These are phyloP conservation scores for Euphrasia confusa DNA, from an alignment of 257 asterid species.

Conservation along the genomic window DNA sequence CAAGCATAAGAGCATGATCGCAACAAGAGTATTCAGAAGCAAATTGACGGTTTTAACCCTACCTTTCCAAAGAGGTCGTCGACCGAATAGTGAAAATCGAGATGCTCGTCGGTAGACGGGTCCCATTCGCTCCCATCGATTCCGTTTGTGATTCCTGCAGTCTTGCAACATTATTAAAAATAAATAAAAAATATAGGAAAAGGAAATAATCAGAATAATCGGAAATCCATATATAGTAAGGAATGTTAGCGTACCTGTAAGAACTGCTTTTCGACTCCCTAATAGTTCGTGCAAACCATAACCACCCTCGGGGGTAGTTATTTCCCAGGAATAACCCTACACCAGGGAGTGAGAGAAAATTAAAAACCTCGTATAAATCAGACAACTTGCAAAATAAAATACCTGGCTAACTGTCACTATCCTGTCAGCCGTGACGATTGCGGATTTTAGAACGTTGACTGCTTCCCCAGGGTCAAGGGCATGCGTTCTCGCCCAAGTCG, in stretches of 20 bases:
- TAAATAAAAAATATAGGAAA: background rate
- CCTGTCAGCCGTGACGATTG: constrained; percentile 88
- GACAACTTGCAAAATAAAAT: background rate
- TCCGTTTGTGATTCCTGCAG: constrained; percentile 91
- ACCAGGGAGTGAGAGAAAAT: constrained; percentile 24
- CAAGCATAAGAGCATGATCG: background rate
- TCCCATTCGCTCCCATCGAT: constrained; percentile 77
- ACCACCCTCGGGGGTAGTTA: constrained; percentile 96
- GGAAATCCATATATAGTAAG: no score
- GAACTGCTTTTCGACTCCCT: constrained; percentile 57
- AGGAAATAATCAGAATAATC: background rate
- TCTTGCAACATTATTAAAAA: constrained; percentile 5
- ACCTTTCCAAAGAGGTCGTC: constrained; percentile 93
- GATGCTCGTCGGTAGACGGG: constrained; percentile 67
- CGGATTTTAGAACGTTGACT: constrained; percentile 84
- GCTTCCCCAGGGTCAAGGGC: constrained; percentile 99
- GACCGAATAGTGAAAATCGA: constrained; percentile 55
- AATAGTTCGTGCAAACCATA: constrained; percentile 74
- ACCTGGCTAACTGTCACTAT: constrained; percentile 97
- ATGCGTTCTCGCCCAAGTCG: constrained; percentile 94
- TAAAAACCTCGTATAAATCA: background rate
- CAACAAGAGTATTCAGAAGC: constrained; percentile 15
- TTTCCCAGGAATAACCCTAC: constrained; percentile 96
- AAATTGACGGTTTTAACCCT: constrained; percentile 50
- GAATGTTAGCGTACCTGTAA: constrained; percentile 46